A percentile compares a stretch with the other conserved stretches of the same genome.
Evolutionary conservation across 257 asterid species (phyloP).

Genomic region (Nyctanthes arbortristis): DNA sequence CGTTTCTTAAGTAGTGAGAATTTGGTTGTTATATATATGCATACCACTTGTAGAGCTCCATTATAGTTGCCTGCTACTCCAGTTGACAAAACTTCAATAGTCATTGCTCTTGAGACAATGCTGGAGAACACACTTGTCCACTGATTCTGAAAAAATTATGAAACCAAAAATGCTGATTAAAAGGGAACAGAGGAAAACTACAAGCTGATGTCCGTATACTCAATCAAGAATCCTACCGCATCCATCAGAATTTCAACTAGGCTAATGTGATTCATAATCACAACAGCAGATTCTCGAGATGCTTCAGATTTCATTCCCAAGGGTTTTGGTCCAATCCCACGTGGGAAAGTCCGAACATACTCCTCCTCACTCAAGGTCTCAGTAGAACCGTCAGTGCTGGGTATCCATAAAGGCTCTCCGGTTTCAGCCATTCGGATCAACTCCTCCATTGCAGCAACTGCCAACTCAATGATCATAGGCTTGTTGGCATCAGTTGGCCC

Average conservation of each 20-base stretch:
- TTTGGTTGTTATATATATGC: not conserved
- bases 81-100: constrained; percentile 51
- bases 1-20: no score
- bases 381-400: constrained; percentile 23
- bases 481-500: constrained; percentile 65
- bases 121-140: constrained; percentile 53
- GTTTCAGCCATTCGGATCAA: constrained; percentile 58
- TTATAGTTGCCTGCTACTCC: constrained; percentile 61
- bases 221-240: constrained; percentile 31
- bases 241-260: constrained; percentile 62
- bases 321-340: constrained; percentile 54
- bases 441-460: constrained; percentile 89
- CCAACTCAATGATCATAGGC: constrained; percentile 71
- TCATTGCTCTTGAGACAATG: constrained; percentile 46
- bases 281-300: constrained; percentile 48
- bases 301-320: constrained; percentile 48
- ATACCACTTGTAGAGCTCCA: constrained; percentile 64
- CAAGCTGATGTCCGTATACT: not conserved
- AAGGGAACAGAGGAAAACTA: no score
- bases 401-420: constrained; percentile 77
- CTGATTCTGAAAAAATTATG: constrained; percentile 33
- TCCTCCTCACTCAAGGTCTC: constrained; percentile 45
- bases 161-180: not conserved
- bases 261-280: constrained; percentile 50
- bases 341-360: constrained; percentile 40